Base-by-base conservation (phyloP, 148 eudicot species). In the Dianthus caryophyllus region DNA sequence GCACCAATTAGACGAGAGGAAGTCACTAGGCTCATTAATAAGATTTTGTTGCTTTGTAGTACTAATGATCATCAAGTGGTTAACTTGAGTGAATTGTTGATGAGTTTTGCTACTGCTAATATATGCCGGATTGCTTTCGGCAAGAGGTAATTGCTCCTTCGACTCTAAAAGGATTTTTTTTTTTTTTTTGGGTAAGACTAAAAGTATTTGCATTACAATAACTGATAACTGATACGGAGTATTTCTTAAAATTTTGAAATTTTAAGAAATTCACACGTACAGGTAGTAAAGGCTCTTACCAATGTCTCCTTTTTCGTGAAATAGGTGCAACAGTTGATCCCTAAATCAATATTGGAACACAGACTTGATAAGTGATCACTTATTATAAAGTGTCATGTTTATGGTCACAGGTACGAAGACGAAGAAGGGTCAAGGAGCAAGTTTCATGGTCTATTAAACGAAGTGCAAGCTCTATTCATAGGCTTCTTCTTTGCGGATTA, bases 1-100 rank as follows among this genome's bases (percentile, higher is more conserved):
- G 46, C 25, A 8, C 24, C 25, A 1, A 18, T 60, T 36, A 43
- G 64, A 17, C 64, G 6, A 9, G 64, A 60, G 7, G 64, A 60
- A 18, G 64, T 60, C 47, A 16, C 47, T 0, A 36, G 64, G 47
- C 64, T 60, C 9, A 20, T 60, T 0, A 5, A 60, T 1, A 60
- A 60, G 47, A 60, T 60, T 60, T n/a, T 43, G 1, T 33, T 60
- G 44, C 26, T 60, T 1, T 33, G 46, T 36, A n/a, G 15, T 9
- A 38, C 13, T 33, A 7, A 7, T 33, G 38, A 33, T 33, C 10
- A 15, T n/a, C 16, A 60, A 18, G 64, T 33, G 47, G 64, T 60
- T 60, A 38, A 60, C 5, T 60, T 60, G 64, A 20, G 47, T 60
- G 64, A 60, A 11, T 36, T 60, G 64, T 36, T 60, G 25, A 60